phyloP scores from a whole-genome alignment of 2,329 filamentous ascomycete genomes.

The Epichloe amarillans region DNA sequence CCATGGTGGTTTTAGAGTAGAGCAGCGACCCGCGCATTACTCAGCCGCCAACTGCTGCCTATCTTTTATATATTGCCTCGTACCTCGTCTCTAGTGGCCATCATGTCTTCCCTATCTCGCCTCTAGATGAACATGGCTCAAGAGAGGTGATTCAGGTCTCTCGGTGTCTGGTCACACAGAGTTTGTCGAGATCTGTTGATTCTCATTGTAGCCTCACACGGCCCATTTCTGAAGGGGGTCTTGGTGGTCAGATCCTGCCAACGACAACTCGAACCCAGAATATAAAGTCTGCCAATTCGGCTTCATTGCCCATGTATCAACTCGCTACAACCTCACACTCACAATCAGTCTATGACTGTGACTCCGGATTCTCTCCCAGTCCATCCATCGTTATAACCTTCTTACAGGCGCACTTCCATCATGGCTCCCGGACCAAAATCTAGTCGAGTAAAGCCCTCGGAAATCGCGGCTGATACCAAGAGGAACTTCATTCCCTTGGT shows the following conservation, averaged over 20 bases:
- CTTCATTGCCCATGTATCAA: constrained; percentile 8
- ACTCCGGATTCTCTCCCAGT: neutral
- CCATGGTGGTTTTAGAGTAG: constrained; percentile 2
- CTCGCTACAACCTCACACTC: neutral
- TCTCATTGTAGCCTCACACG: neutral
- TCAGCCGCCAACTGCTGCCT: neutral
- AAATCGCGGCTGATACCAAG: constrained; percentile 63
- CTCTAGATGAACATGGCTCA: constrained; percentile 21
- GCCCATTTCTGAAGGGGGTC: constrained; percentile 6
- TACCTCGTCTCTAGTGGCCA: constrained; percentile 1
- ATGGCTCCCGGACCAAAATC: constrained; percentile 22
- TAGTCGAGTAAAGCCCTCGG: constrained; percentile 29
- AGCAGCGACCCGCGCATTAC: neutral
- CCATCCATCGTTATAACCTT: neutral
- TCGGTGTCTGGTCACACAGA: constrained; percentile 22
- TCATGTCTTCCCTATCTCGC: constrained; percentile 17
- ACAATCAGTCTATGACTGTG: neutral
- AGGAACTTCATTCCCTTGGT: constrained; percentile 54
- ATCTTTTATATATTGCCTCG: neutral
- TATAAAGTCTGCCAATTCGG: constrained; percentile 5
- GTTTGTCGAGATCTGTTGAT: constrained; percentile 16
- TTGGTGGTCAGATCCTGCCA: neutral
- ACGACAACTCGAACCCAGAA: neutral
- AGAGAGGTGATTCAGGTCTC: constrained; percentile 23
- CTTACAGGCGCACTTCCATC: neutral